Conservation (phyloP, 192 early-diverging fungal genomes). For the Dissophora ornata region DNA sequence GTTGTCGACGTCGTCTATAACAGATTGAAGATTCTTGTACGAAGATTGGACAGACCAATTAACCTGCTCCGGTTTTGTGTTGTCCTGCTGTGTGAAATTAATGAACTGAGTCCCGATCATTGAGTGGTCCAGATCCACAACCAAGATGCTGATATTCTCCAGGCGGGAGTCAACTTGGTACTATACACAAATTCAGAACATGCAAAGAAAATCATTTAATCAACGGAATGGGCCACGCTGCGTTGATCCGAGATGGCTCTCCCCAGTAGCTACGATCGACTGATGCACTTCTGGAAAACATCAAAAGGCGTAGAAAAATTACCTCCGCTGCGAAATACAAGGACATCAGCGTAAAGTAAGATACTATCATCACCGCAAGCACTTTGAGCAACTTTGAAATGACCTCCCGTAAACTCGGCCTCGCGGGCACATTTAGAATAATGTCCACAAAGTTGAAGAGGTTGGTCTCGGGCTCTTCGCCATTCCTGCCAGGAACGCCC, state of each 20-base stretch:
- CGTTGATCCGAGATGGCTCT: too few relatives aligned
- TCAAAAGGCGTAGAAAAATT: background rate
- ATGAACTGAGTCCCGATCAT: constrained; percentile 39
- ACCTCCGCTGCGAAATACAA: constrained; percentile 41
- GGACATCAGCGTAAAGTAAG: constrained; percentile 43
- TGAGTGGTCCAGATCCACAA: constrained; percentile 41
- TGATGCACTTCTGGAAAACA: background rate
- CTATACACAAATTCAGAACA: too few relatives aligned
- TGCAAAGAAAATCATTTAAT: background rate
- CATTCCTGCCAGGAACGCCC: constrained; percentile 27
- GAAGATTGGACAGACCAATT: constrained; percentile 32
- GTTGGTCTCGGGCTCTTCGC: constrained; percentile 46
- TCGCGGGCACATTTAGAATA: constrained; percentile 25
- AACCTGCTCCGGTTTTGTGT: constrained; percentile 6
- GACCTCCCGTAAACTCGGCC: constrained; percentile 8
- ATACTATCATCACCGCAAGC: constrained; percentile 18
- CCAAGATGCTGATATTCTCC: constrained; percentile 24
- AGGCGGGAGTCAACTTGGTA: constrained; percentile 12
- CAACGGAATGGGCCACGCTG: too few relatives aligned
- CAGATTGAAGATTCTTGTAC: constrained; percentile 16
- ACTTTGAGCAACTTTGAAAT: constrained; percentile 17
- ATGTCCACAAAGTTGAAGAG: constrained; percentile 35
- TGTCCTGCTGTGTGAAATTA: constrained; percentile 39
- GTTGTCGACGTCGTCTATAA: constrained; percentile 33
- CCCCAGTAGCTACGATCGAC: background rate